Base-by-base conservation (phyloP, 1,284 basidiomycete species). In the Austroboletus novae-zelandiae region DNA sequence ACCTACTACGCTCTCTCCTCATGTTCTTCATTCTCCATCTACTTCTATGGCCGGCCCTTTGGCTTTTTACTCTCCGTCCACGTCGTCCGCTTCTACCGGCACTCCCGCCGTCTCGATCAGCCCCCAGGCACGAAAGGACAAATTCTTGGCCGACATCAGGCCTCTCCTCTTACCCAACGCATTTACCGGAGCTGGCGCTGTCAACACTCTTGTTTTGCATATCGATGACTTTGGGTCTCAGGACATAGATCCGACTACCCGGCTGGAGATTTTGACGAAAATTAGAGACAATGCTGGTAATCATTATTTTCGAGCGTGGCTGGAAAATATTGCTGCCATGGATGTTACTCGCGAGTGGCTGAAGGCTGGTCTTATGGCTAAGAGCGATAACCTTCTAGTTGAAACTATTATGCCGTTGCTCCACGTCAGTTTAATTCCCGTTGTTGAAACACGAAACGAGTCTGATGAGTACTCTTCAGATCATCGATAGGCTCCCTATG, bases 271-370 rank as follows among this genome's bases (percentile, higher is more conserved):
- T 46, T 67, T 89, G 50, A 86, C 82, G 14, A 84, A 83, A 69
- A 87, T 91, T 57, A 77, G 89, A 56, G 89, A 91, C 66, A 81
- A 83, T 47, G 89, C 89, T 20, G 85, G 83, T 34, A 89, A 90
- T 64, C 85, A 89, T 61, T 91, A 91, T 62, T 91, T 88, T 65
- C 80, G 86, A 42, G 87, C 87, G 5, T 91, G 88, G 89, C 77
- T 81, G 18, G 88, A 89, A 65, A 89, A 87, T 65, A 20, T 66
- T 40, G 68, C 69, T 45, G 89, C 88, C 18, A 83, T 91, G 73
- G 85, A 86, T 52, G 75, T 91, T 41, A 80, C 86, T 34, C 76
- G 84, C 50, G 86, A 88, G 58, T 91, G 89, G 89, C 71, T 91
- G 52, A 88, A 84, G 69, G 74, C 83, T 5, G 84, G 80, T 40